Evolutionary conservation across 192 early-diverging fungal genomes (phyloP).

Genomic region (Coemansia sp.): DNA sequence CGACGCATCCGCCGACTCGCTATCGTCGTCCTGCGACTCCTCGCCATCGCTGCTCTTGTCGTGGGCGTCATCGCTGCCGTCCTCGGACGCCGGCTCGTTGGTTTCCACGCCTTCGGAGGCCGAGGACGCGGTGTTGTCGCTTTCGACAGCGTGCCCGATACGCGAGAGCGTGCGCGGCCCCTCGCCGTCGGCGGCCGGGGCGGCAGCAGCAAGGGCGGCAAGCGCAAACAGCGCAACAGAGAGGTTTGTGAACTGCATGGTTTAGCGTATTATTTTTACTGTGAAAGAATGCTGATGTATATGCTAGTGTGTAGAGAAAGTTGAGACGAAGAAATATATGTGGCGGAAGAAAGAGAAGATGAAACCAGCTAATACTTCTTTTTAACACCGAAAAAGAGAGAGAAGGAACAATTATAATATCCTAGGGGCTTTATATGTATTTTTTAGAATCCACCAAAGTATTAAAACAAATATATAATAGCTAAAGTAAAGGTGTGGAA

Average conservation of each 20-base stretch:
- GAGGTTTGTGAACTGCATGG: constrained; percentile 34
- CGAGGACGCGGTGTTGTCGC: no score
- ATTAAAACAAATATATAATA: not conserved
- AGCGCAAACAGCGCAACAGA: constrained; percentile 21
- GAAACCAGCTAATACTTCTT: not conserved
- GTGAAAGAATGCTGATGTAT: not conserved
- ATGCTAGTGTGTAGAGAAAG: constrained; percentile 4
- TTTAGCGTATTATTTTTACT: not conserved
- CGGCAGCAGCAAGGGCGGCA: constrained; percentile 13
- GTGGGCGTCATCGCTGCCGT: not conserved
- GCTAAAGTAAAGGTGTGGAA: not conserved
- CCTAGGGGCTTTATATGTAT: not conserved
- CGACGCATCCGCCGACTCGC: no score
- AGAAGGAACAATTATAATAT: no score
- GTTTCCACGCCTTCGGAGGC: not conserved
- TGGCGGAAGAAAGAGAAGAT: not conserved
- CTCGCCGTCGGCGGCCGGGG: constrained; percentile 5
- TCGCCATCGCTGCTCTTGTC: not conserved
- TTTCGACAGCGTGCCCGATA: constrained; percentile 18
- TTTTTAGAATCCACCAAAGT: not conserved
- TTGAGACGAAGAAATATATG: not conserved
- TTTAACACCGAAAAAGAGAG: no score
- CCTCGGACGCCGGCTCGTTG: not conserved
- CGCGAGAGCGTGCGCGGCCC: constrained; percentile 9
- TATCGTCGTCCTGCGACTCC: not conserved